Base-by-base conservation (phyloP, 441 rosid species). In the Pelargonium exstipulatum region DNA sequence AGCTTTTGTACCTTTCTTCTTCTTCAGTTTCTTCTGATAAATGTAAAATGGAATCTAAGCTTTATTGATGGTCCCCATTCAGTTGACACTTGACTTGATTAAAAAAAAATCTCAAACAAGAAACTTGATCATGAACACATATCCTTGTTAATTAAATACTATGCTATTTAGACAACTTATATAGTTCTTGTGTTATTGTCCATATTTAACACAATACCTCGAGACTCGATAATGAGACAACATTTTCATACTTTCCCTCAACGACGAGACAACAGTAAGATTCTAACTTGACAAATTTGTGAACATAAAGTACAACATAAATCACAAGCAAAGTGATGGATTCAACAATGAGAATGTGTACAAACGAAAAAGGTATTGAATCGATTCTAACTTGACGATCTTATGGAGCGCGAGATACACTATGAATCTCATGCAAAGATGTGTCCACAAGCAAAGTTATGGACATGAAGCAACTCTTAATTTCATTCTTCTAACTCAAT, bases 1-100 rank as follows among this genome's bases (percentile, higher is more conserved):
- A 57, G n/a, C 62, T 18, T 57, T 57, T 57, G 32, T 57, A 9
- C 62, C 62, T 57, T 57, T 57, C 62, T 57, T 57, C 62, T 18
- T 57, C 29, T 20, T 20, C 29, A 8, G 9, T 10, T 8, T 18
- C 13, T 57, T 20, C 62, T 57, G 26, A 32, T 9, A 57, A 57
- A 18, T 57, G 62, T 4, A 20, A 57, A 57, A 13, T 57, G 22
- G 62, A 57, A 57, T 57, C 22, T 20, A n/a, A 20, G 62, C 12
- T 57, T 20, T 10, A 26, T 26, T 26, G 32, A 2, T 26, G 32
- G 32, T 26, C 32, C 32, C 32, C 32, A 26, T 26, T 26, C 32
- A 26, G 32, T 26, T 26, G 32, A 26, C 3, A 2, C 32, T 26
- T 26, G 32, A 26, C 32, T 26, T 26, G 32, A 26, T 26, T 26